Conservation (phyloP, 345 rosid genomes). For the Isatis tinctoria region DNA sequence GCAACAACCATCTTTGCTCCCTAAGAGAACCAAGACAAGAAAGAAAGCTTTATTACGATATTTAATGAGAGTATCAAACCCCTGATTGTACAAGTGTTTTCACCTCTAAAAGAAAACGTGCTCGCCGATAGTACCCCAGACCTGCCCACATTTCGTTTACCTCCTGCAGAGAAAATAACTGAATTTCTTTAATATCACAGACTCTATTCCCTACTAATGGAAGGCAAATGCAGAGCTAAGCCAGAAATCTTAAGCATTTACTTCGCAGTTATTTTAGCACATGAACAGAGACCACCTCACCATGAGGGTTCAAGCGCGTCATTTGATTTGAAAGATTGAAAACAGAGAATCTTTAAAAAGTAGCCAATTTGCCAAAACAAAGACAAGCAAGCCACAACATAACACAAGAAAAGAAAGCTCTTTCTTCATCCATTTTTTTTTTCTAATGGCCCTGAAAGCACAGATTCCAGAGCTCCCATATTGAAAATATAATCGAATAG, state of each 20-base stretch:
- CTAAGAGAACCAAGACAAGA: slow-evolving; percentile 27
- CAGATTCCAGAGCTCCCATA: background rate
- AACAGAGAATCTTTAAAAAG: background rate
- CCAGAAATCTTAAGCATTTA: background rate
- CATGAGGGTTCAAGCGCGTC: background rate
- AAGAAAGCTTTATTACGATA: background rate
- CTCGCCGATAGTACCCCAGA: slow-evolving; percentile 86
- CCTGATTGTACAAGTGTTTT: background rate
- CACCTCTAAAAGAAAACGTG: slow-evolving; percentile 89
- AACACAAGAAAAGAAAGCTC: background rate
- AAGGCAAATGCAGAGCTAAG: background rate
- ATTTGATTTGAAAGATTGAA: background rate
- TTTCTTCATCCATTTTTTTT: background rate
- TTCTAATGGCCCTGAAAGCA: background rate
- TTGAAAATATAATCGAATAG: background rate
- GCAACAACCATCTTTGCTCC: slow-evolving; percentile 70
- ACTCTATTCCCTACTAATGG: background rate
- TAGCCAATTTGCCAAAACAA: background rate
- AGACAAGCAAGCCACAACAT: background rate
- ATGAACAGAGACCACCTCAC: background rate
- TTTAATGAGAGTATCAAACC: background rate
- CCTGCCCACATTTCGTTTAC: slow-evolving; percentile 99
- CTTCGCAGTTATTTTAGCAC: background rate
- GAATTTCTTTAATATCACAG: background rate
- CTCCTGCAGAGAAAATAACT: slow-evolving; percentile 51